phyloP scores from a whole-genome alignment of 75 land plant genomes.

The Sequoia sempervirens region DNA sequence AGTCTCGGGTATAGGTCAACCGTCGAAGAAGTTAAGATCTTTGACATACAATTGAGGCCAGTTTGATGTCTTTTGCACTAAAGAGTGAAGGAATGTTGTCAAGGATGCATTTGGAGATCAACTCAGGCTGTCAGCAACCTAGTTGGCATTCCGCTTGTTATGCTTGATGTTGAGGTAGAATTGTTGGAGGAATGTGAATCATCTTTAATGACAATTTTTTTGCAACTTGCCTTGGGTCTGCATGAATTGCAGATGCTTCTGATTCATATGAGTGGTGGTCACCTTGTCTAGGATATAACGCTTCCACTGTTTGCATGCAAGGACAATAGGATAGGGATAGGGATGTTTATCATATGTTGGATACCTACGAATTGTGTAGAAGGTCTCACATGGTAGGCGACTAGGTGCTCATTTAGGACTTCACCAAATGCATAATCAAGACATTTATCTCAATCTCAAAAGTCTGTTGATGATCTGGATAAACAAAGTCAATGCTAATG shows the following conservation, averaged over 20 bases:
- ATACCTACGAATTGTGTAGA: background rate
- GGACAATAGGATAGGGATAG: background rate
- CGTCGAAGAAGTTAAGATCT: background rate
- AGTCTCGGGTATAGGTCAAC: background rate
- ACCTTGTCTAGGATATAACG: background rate
- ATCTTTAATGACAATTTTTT: background rate
- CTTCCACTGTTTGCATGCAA: background rate
- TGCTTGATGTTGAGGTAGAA: background rate
- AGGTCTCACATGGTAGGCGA: background rate
- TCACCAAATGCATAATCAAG: background rate
- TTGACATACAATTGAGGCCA: background rate
- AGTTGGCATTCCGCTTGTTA: background rate
- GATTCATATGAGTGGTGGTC: background rate
- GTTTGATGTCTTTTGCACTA: background rate
- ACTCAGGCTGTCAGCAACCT: background rate
- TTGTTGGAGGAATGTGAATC: background rate
- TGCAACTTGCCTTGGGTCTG: background rate
- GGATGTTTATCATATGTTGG: background rate
- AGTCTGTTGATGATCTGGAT: background rate
- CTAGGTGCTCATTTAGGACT: background rate
- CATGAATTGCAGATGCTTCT: background rate
- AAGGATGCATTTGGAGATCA: background rate
- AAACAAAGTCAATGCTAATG: background rate
- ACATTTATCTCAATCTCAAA: background rate
- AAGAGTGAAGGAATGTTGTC: background rate